Base-by-base conservation (phyloP, 345 rosid genomes). In the Geranium brycei region DNA sequence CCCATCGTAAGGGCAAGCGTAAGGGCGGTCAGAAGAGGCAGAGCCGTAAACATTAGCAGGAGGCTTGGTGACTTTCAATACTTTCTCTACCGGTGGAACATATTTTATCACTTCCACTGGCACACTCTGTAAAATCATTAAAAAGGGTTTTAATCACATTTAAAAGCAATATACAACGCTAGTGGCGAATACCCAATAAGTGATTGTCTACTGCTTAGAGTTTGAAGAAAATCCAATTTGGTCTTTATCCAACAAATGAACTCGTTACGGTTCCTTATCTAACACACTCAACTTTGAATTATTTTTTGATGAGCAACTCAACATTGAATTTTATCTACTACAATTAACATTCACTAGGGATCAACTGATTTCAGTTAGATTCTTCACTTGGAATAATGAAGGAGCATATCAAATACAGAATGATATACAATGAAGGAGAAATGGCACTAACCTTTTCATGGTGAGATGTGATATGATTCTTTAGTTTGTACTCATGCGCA, bases 401-500 rank as follows among this genome's bases (percentile, higher is more conserved):
- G 53, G 53, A 47, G 53, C 11, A 13, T 6, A 47, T 13, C 53
- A 8, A 38, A 38, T 10, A 38, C 8, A 38, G 47, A 1, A 38
- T 38, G 47, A 38, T 38, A 38, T 38, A 38, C 4, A 10, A 38
- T 38, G 11, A 38, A 60, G 53, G 35, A 31, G 41, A 19, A 58
- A 47, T 53, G 57, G 61, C 18, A 40, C 81, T 17, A 28, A 86
- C 98, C 91, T 86, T 92, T 73, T 85, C 97, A 76, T 90, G 99
- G 62, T 85, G 90, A 19, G 95, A 75, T 66, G 83, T 19, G 60
- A 93, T 71, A 64, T 93, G 99, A 79, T 90, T 93, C 78, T 85
- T 88, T 14, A 93, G 80, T 85, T 93, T 90, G 87, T 93, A 93
- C 65, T 93, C 99, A 59, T 93, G 97, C 71, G 99, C 99, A 68